Evolutionary conservation across 495 filamentous ascomycete species (phyloP).

Genomic region (Daldinia childiae): DNA sequence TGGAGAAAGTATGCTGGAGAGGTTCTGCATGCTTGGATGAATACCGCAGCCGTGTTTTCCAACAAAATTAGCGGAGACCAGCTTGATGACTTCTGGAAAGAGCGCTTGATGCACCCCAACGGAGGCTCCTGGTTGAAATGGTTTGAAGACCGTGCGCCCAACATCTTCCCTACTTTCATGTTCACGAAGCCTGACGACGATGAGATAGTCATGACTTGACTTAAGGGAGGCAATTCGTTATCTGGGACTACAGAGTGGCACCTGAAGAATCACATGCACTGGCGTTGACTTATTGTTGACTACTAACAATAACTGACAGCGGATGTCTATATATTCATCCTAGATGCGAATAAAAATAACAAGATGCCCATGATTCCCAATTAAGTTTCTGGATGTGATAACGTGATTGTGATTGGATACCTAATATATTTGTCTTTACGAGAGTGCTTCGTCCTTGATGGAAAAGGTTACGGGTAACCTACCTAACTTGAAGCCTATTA

Average conservation of each 20-base stretch:
- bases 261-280: not conserved
- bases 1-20: not conserved
- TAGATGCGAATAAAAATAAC: not conserved
- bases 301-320: not conserved
- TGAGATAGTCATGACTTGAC: not conserved
- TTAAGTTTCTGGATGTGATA: not conserved
- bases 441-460: not conserved
- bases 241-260: not conserved
- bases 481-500: not conserved
- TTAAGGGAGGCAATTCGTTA: not conserved
- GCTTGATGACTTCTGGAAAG: not conserved
- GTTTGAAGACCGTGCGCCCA: not conserved
- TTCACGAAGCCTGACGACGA: not conserved
- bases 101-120: constrained; percentile 11
- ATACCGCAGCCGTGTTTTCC: not conserved
- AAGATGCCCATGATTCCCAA: not conserved
- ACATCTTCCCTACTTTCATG: not conserved
- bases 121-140: constrained; percentile 22
- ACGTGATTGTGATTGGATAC: not conserved
- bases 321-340: not conserved
- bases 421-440: not conserved
- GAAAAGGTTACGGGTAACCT: not conserved
- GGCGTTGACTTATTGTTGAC: not conserved
- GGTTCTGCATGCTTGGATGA: not conserved
- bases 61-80: not conserved